Base-by-base conservation (phyloP, 768 basidiomycete genomes). In the Agaricus sinodeliciosus region DNA sequence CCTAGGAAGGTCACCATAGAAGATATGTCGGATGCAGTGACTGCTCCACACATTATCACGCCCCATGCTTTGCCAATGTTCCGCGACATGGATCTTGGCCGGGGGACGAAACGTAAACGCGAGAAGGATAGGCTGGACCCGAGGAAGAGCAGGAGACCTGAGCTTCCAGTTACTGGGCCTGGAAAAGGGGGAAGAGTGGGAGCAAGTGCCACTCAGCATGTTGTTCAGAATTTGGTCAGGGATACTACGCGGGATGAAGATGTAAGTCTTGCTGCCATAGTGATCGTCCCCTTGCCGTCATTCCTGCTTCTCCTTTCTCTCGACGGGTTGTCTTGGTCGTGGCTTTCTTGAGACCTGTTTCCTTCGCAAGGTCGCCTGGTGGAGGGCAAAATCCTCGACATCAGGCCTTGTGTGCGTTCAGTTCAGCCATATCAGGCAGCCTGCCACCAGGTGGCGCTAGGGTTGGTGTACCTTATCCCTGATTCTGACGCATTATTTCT, bases 151-250 rank as follows among this genome's bases (percentile, higher is more conserved):
- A 81, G 81, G 62, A 79, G 94, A 58, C 96, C 96, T 18, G 91
- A 93, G 64, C 74, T 95, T 62, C 96, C 96, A 25, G 84, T 99
- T 49, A 86, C 78, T 57, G 96, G 96, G 11, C 94, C 93, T 11
- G 96, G 96, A 49, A 80, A 80, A 62, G 96, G 96, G 18, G 96
- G 96, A 49, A 75, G 96, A 37, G 90, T 99, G 37, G 96, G 96
- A 37, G 93, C 93, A 31, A 94, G 92, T 71, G 95, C 95, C 15
- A 97, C 93, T 46, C 94, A 97, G 61, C 94, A 97, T 65, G 81
- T 98, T 59, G 94, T 98, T 48, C 94, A 96, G 70, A 89, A 92
- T 64, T 71, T 98, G 66, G 92, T 98, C 57, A 79, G 90, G 63
- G 91, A 95, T 65, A 89, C 85, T 57, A 88, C 89, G 40, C 73